A percentile compares a stretch with the other conserved stretches of the same genome.
phyloP scores from a whole-genome alignment of 352 stramenopile species.

The Pythium grandisporangium region DNA sequence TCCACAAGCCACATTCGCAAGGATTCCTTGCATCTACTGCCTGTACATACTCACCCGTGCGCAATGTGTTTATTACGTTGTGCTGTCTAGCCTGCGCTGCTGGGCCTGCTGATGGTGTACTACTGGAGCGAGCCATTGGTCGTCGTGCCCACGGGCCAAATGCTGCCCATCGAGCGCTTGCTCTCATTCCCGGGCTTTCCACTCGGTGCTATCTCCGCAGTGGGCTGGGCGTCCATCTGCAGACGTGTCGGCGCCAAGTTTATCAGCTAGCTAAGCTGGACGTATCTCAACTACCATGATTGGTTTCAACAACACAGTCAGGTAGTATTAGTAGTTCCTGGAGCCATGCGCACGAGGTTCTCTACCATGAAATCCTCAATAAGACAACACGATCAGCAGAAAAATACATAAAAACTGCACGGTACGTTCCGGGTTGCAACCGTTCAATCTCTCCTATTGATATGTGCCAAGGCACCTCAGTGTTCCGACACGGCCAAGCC shows the following conservation, averaged over 20 bases:
- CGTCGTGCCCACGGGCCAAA: conserved; percentile 58
- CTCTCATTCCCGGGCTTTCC: conserved; percentile 73
- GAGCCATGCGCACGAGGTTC: too few relatives aligned
- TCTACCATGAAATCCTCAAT: too few relatives aligned
- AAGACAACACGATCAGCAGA: conserved; percentile 1
- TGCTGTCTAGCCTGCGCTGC: conserved; percentile 35
- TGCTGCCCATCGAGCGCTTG: conserved; percentile 71
- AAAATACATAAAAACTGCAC: background rate
- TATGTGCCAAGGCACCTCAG: conserved; percentile 18
- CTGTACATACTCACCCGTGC: too few relatives aligned
- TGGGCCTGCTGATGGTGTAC: conserved; percentile 39
- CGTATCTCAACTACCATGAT: too few relatives aligned
- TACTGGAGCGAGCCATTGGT: conserved; percentile 78
- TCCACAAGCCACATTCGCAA: background rate
- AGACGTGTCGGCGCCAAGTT: conserved; percentile 65
- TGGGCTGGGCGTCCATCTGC: conserved; percentile 70
- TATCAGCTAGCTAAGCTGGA: too few relatives aligned
- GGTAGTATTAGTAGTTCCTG: too few relatives aligned
- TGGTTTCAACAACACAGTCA: too few relatives aligned
- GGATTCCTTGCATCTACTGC: background rate
- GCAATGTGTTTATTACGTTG: conserved; percentile 1
- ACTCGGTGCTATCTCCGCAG: conserved; percentile 58
- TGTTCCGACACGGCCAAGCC: too few relatives aligned
- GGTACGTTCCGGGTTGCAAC: too few relatives aligned
- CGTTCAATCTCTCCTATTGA: too few relatives aligned